phyloP scores from a whole-genome alignment of 2,329 filamentous ascomycete genomes.

The Cladosporium sp. region DNA sequence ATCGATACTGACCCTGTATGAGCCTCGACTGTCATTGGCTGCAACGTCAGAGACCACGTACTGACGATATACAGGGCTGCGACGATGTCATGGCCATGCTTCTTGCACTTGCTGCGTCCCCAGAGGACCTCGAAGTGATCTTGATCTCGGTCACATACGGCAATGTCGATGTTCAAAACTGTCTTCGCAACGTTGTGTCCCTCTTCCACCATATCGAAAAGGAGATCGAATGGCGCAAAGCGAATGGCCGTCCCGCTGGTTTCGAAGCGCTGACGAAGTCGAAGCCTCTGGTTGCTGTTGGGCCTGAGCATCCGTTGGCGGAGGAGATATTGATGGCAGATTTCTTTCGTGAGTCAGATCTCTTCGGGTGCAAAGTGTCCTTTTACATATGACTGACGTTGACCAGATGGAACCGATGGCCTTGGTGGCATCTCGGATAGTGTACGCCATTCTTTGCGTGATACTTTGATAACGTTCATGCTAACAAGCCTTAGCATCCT shows the following conservation, averaged over 20 bases:
- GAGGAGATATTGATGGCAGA: constrained; percentile 66
- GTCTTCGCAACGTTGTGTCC: constrained; percentile 80
- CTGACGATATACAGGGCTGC: constrained; percentile 55
- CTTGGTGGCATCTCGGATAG: constrained; percentile 47
- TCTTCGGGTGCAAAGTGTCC: background rate
- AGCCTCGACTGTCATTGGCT: background rate
- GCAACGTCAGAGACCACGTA: constrained; percentile 1
- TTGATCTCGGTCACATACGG: constrained; percentile 90
- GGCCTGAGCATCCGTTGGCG: constrained; percentile 78
- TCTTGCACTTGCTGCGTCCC: constrained; percentile 73
- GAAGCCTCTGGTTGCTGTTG: constrained; percentile 74
- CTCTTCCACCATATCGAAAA: constrained; percentile 90
- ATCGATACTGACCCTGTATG: constrained; percentile 91
- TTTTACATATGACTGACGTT: background rate
- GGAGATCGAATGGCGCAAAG: constrained; percentile 77
- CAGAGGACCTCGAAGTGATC: constrained; percentile 79
- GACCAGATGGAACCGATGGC: constrained; percentile 44
- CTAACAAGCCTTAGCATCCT: constrained; percentile 37
- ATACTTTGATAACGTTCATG: background rate
- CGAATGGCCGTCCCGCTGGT: constrained; percentile 61
- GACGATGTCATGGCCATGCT: constrained; percentile 90
- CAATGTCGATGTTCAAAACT: constrained; percentile 84
- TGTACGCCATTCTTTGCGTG: constrained; percentile 25
- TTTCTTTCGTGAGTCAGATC: constrained; percentile 69
- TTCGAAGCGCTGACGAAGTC: constrained; percentile 67